Conservation (phyloP, 768 basidiomycete species). For the Tylopilus vinaceipallidus region DNA sequence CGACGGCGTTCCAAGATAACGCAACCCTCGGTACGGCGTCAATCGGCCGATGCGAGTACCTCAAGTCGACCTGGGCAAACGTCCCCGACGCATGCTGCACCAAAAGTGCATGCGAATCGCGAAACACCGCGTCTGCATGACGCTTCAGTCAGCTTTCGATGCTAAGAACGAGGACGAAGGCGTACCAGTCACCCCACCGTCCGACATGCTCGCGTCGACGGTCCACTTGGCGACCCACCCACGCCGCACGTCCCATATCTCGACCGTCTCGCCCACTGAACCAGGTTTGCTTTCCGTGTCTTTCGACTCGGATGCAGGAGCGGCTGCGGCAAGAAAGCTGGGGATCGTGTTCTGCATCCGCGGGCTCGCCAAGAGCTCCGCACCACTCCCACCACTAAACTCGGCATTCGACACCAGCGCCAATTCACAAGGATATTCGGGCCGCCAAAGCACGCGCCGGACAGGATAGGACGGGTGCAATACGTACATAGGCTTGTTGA, state of each 20-base stretch:
- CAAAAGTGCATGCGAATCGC: constrained; percentile 70
- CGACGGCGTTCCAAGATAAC: constrained; percentile 55
- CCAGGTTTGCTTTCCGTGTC: constrained; percentile 14
- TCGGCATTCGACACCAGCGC: constrained; percentile 69
- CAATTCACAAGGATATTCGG: constrained; percentile 71
- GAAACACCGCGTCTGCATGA: constrained; percentile 60
- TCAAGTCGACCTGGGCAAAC: constrained; percentile 77
- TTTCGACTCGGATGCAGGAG: constrained; percentile 13
- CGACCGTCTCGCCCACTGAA: constrained; percentile 55
- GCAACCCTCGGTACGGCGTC: constrained; percentile 65
- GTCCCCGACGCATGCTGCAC: constrained; percentile 71
- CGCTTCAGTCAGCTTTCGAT: neutral
- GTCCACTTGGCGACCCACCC: constrained; percentile 84
- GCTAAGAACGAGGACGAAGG: neutral
- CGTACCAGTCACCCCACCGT: constrained; percentile 76
- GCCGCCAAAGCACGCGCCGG: constrained; percentile 74
- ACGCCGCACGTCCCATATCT: constrained; percentile 85
- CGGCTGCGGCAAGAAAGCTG: constrained; percentile 18
- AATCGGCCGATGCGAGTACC: constrained; percentile 59
- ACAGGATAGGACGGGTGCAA: constrained; percentile 76
- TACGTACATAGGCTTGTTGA: constrained; percentile 63
- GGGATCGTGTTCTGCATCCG: constrained; percentile 25
- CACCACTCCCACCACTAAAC: constrained; percentile 37
- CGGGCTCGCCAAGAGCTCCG: constrained; percentile 26
- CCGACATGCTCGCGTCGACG: constrained; percentile 57